Percentiles rank a stretch among this genome's conserved stretches.
phyloP scores from a whole-genome alignment of 495 filamentous ascomycete genomes.

The Penicillium argentinense region DNA sequence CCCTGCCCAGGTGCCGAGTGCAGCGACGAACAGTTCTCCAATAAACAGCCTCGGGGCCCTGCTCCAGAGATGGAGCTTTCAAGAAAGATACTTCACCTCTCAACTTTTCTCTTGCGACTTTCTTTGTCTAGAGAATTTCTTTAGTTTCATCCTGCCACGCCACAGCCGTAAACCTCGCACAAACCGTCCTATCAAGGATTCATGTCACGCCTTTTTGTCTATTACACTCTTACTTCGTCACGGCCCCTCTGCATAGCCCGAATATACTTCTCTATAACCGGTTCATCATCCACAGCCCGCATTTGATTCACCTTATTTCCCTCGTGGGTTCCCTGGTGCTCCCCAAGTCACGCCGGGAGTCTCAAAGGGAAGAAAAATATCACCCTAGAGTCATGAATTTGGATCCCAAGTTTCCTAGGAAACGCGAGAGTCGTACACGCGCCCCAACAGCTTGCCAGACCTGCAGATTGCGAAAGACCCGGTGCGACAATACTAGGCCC shows the following conservation, averaged over 20 bases:
- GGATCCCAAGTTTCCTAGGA: constrained; percentile 14
- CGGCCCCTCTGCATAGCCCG: neutral
- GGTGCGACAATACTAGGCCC: constrained; percentile 30
- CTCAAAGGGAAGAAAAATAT: constrained; percentile 7
- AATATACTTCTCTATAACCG: constrained; percentile 9
- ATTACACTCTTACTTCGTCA: neutral
- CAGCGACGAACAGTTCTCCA: neutral
- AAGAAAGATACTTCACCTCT: neutral
- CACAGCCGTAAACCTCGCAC: neutral
- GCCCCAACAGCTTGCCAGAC: constrained; percentile 32
- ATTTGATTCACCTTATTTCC: constrained; percentile 10
- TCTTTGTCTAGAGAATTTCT: constrained; percentile 6
- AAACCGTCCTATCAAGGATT: neutral
- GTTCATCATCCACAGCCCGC: constrained; percentile 12
- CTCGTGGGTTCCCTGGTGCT: constrained; percentile 18
- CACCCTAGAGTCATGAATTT: constrained; percentile 17
- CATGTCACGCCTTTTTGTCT: neutral
- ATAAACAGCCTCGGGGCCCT: neutral
- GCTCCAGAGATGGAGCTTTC: neutral
- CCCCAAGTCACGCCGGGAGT: constrained; percentile 9
- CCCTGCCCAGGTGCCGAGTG: neutral
- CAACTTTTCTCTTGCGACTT: neutral
- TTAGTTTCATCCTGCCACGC: constrained; percentile 5
- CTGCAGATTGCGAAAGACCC: constrained; percentile 30
- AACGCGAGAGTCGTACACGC: constrained; percentile 29